Percentiles rank a stretch among this genome's conserved stretches.
Conservation (phyloP, 306 rosid species). For the Lablab purpureus region DNA sequence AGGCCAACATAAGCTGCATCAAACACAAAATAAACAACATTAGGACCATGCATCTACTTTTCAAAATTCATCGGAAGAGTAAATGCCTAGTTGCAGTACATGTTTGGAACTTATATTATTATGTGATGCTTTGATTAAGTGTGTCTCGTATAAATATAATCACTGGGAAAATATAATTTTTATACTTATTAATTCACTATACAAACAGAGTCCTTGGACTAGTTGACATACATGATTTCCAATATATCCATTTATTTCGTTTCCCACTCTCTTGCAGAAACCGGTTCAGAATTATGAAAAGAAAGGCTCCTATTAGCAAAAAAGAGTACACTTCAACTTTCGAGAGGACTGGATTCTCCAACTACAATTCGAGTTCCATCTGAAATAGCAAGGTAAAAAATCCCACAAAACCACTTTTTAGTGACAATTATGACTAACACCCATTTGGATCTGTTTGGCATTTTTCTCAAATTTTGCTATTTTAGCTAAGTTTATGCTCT, state of each 20-base stretch:
- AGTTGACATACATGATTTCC: slow-evolving; percentile 9
- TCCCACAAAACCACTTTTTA: too few species aligned
- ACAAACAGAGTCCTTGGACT: not conserved
- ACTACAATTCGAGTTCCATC: not conserved
- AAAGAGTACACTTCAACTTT: not conserved
- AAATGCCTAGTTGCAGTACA: slow-evolving; percentile 22
- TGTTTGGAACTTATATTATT: slow-evolving; percentile 4
- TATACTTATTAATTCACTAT: not conserved
- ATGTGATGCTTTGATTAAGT: not conserved
- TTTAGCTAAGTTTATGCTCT: too few species aligned
- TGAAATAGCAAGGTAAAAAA: too few species aligned
- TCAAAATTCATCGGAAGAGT: slow-evolving; percentile 31
- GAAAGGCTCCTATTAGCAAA: not conserved
- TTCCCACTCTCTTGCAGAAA: not conserved
- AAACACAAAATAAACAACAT: slow-evolving; percentile 41
- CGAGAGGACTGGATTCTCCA: not conserved
- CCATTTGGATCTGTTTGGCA: too few species aligned
- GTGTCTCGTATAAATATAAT: not conserved
- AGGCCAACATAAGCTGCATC: slow-evolving; percentile 97
- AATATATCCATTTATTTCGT: not conserved
- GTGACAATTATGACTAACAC: too few species aligned
- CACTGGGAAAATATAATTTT: not conserved
- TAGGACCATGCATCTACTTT: slow-evolving; percentile 35
- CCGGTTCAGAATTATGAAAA: not conserved
- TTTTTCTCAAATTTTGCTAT: too few species aligned